phyloP scores from a whole-genome alignment of 495 filamentous ascomycete species.

The Evernia prunastri region DNA sequence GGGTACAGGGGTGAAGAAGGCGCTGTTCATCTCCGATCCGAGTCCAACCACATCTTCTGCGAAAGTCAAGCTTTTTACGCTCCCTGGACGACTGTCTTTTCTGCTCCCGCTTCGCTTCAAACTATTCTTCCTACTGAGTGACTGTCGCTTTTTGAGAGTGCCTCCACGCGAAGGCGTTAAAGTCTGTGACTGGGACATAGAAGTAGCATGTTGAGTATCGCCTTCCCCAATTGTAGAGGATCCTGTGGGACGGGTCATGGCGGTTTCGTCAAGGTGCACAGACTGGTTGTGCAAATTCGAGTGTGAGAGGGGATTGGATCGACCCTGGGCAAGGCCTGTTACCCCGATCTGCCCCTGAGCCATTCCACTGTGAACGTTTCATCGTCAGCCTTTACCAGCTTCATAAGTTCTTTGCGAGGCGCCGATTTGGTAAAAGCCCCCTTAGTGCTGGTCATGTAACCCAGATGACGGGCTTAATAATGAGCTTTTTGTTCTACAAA shows the following conservation, averaged over 20 bases:
- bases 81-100: slow-evolving; percentile 68
- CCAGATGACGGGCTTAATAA: not conserved
- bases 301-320: slow-evolving; percentile 15
- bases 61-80: slow-evolving; percentile 66
- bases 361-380: slow-evolving; percentile 3
- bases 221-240: slow-evolving; percentile 16
- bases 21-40: slow-evolving; percentile 66
- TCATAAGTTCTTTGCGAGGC: not conserved
- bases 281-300: slow-evolving; percentile 14
- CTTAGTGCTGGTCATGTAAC: not conserved
- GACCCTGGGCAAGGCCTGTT: slow-evolving; percentile 22
- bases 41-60: slow-evolving; percentile 52
- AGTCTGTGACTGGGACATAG: slow-evolving; percentile 47
- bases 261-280: slow-evolving; percentile 8
- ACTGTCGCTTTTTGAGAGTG: slow-evolving; percentile 81
- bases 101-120: slow-evolving; percentile 74
- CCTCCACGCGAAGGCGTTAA: slow-evolving; percentile 59
- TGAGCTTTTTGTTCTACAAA: not conserved
- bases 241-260: slow-evolving; percentile 9
- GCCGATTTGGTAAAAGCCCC: not conserved
- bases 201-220: slow-evolving; percentile 42
- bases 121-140: slow-evolving; percentile 64
- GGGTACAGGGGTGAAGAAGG: slow-evolving; percentile 82
- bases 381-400: not conserved
- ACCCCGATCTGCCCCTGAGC: slow-evolving; percentile 14